A percentile compares a stretch with the other conserved stretches of the same genome.
Evolutionary conservation across 345 rosid species (phyloP).

Genomic region (Pelargonium nanum): DNA sequence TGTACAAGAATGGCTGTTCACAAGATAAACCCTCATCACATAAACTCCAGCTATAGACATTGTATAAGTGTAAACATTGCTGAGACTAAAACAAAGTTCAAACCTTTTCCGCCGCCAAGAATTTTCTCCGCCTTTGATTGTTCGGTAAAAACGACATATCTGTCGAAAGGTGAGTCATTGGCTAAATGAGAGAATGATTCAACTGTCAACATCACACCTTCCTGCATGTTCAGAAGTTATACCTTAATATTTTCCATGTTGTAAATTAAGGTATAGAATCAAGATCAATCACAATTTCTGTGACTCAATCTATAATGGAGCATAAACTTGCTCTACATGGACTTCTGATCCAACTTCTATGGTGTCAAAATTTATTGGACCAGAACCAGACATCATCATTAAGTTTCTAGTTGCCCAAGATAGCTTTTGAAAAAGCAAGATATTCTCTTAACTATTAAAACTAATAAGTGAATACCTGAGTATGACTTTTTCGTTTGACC

Average conservation of each 20-base stretch:
- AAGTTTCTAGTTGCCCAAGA: not conserved
- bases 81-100: slow-evolving; percentile 14
- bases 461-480: not conserved
- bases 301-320: not conserved
- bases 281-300: not conserved
- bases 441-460: not conserved
- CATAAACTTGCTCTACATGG: not conserved
- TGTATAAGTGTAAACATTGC: not conserved
- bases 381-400: not conserved
- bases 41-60: slow-evolving; percentile 9
- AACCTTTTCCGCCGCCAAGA: slow-evolving; percentile 84
- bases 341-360: not conserved
- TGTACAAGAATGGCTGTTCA: not conserved
- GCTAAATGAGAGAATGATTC: slow-evolving; percentile 55
- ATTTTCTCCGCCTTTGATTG: slow-evolving; percentile 66
- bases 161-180: slow-evolving; percentile 24
- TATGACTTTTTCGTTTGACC: not conserved
- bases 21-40: not conserved
- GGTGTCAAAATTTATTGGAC: slow-evolving; percentile 2
- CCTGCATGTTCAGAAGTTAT: slow-evolving; percentile 36
- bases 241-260: not conserved
- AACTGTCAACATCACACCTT: slow-evolving; percentile 57
- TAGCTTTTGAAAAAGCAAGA: not conserved
- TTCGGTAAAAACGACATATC: slow-evolving; percentile 20
- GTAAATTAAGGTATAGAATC: not conserved